Base-by-base conservation (phyloP, 2,329 filamentous ascomycete species). In the Monosporascus sp. region DNA sequence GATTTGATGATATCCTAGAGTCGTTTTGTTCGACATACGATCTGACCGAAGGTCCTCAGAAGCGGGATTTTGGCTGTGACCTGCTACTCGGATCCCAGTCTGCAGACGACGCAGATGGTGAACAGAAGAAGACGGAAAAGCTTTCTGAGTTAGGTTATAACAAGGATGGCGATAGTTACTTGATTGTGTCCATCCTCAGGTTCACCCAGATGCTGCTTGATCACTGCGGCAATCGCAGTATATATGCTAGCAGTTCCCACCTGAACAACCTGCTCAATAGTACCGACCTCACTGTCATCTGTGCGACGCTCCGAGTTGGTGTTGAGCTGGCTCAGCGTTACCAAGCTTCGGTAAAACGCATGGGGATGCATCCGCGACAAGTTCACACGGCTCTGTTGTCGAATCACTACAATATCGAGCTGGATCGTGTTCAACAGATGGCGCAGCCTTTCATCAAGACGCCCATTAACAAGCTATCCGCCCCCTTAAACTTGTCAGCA, bases 181-280 rank as follows among this genome's bases (percentile, higher is more conserved):
- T 99, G 57, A 75, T 97, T 52, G 87, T 96, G 68, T 79, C 83
- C 31, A 80, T 97, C 51, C 77, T 99, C 55, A 79, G 83, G 62
- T 99, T 99, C 71, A 96, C 92, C 22, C 84, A 87, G 56, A 82
- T 96, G 70, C 78, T 99, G 31, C 75, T 97, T 50, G 90, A 97
- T 68, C 94, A 96, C 68, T 99, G 94, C 71, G 94, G 93, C 55
- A 99, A 99, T 67, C 82, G 95, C 62, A 97, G 92, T 74, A 86
- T 99, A 63, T 99, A 97, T 70, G 90, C 88, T 56, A 99, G 94
- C 76, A 97, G 93, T 69, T 80, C 87, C 60, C 89, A 95, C 63
- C 76, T 99, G 56, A 94, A 93, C 67, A 87, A 92, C 67, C 80
- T 99, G 41, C 81, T 99, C 54, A 90, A 97, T 70, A 93, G 89